These are phyloP conservation scores for Sonneratia caseolaris DNA, from an alignment of 345 rosid genomes.

Conservation along the genomic window DNA sequence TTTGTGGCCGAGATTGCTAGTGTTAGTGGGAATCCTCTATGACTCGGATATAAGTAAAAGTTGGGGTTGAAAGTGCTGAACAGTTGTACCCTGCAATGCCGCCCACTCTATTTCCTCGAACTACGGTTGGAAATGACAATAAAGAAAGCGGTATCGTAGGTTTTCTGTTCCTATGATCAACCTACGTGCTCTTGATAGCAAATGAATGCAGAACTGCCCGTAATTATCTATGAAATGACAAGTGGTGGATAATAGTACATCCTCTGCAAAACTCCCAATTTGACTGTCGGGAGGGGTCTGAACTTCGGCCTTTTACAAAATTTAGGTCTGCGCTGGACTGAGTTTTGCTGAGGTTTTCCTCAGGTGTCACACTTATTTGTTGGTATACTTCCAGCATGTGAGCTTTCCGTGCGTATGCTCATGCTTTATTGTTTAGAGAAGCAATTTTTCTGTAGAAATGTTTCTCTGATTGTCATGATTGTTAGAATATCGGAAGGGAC, in stretches of 20 bases:
- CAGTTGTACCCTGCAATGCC: neutral
- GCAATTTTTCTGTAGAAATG: neutral
- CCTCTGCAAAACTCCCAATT: neutral
- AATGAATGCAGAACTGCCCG: neutral
- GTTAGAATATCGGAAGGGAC: neutral
- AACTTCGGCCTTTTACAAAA: neutral
- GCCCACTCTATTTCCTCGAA: neutral
- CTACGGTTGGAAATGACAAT: neutral
- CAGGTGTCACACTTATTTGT: neutral
- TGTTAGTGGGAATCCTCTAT: neutral
- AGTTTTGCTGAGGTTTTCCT: neutral
- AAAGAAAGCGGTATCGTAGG: neutral
- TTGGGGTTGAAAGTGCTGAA: neutral
- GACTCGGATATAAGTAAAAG: neutral
- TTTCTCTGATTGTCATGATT: too few relatives aligned
- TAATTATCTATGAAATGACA: neutral
- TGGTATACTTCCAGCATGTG: neutral
- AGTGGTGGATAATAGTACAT: neutral
- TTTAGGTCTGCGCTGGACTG: neutral
- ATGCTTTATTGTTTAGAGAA: too few relatives aligned
- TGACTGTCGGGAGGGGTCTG: neutral
- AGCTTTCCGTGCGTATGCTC: neutral
- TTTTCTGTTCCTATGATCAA: neutral
- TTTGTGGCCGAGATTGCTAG: neutral
- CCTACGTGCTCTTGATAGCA: neutral